A percentile compares a stretch with the other conserved stretches of the same genome.
Conservation (phyloP, 2,329 filamentous ascomycete species). For the Diaporthe ampelina region DNA sequence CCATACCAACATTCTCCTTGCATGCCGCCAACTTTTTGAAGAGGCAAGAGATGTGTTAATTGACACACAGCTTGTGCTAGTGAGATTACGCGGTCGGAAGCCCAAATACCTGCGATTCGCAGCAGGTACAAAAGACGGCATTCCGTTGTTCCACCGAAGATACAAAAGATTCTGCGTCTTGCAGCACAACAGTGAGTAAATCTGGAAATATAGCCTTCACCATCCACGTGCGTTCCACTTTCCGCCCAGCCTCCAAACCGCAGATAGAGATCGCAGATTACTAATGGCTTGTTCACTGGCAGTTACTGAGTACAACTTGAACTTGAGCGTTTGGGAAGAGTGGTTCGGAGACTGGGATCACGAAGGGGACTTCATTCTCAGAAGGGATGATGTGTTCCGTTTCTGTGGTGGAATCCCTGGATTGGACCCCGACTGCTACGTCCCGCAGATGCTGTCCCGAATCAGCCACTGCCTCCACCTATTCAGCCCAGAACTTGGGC, state of each 20-base stretch:
- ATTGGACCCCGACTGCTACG: not conserved
- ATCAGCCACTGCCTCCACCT: not conserved
- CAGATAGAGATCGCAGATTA: not conserved
- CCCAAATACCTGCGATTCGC: rapidly evolving
- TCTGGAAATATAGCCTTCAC: not conserved
- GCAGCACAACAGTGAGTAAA: not conserved
- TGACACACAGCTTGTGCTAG: not conserved
- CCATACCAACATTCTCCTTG: not conserved
- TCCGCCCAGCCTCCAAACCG: rapidly evolving
- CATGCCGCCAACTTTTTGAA: not conserved
- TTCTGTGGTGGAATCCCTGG: not conserved
- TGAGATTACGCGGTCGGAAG: not conserved
- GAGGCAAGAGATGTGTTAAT: not conserved
- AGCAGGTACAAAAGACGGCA: not conserved
- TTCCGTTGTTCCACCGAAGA: not conserved
- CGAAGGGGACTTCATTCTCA: not conserved
- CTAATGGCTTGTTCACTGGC: too few species aligned
- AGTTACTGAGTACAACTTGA: too few species aligned
- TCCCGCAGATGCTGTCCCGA: not conserved
- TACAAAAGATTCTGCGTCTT: not conserved
- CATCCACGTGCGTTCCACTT: not conserved
- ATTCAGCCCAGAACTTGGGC: not conserved
- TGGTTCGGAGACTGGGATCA: not conserved
- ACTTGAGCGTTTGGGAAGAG: not conserved
- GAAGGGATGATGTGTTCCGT: not conserved